These are phyloP conservation scores for Primulina tabacum DNA, from an alignment of 257 asterid species.

Conservation along the genomic window DNA sequence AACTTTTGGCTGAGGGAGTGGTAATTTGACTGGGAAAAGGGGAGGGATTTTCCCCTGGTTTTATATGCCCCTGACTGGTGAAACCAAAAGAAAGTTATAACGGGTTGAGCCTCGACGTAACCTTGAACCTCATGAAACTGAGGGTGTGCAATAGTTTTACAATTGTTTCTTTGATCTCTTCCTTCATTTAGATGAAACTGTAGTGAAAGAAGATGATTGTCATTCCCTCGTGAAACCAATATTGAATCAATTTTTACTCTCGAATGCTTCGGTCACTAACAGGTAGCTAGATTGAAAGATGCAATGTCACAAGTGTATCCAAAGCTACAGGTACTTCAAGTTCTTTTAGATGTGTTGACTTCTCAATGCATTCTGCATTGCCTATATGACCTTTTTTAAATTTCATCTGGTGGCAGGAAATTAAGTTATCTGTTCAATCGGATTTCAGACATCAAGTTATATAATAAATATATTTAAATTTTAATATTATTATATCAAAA, in stretches of 20 bases:
- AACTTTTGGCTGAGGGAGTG: neutral
- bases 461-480: too few species aligned
- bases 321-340: conserved; percentile 66
- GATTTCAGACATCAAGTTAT: conserved; percentile 94
- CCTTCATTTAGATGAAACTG: conserved; percentile 1
- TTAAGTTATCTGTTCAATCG: conserved; percentile 89
- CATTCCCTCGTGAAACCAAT: neutral
- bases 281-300: conserved; percentile 83
- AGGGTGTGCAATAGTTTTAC: neutral
- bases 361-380: neutral
- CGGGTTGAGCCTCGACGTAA: neutral
- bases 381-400: conserved; percentile 15
- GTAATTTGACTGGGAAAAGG: neutral
- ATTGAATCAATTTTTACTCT: conserved; percentile 3
- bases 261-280: conserved; percentile 17
- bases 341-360: neutral
- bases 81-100: neutral
- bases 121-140: neutral
- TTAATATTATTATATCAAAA: too few species aligned
- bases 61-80: neutral
- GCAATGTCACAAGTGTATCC: conserved; percentile 81
- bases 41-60: neutral
- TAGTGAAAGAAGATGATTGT: neutral
- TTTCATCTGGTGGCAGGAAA: conserved; percentile 51
- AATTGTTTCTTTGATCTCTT: neutral